Evolutionary conservation across 1,284 basidiomycete species (phyloP), one percentile per base, ranked within the genome.

Genomic region (Ustilago curta): DNA sequence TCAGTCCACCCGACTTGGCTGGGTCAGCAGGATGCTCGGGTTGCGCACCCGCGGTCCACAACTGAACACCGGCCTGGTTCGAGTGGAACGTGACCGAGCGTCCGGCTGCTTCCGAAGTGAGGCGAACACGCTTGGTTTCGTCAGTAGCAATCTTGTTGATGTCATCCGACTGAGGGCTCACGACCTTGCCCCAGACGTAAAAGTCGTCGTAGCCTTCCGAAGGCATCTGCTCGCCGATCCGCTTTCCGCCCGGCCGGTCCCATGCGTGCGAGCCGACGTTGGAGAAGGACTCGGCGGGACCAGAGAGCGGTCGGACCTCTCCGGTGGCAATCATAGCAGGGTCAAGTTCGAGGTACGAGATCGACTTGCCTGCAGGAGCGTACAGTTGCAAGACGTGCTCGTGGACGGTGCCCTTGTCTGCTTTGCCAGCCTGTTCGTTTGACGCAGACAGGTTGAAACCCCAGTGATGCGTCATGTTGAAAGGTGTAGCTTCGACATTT

Each of bases 381-480:
- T 73, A 55, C n/a, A 83, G 54, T 37, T 69, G 58, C 16, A 83
- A 55, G n/a, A 62, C 39, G 53, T 82, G 82, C 2, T 74, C 62
- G 27, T 21, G 55, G 2, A 74, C 71, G 4, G 60, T 59, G n/a
- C 71, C 71, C 27, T 66, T 64, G 16, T 79, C 79, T 2, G 76
- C 63, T 16, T 47, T 63, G 19, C 50, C 44, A 27, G 52, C 61
- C n/a, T 55, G 27, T 23, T 64, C 58, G 56, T 57, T 53, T 4
- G 76, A 76, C 0, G 78, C 65, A 8, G 59, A 61, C 14, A 83
- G 58, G 51, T 83, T 77, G 70, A 83, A 83, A 47, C 78, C 79
- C 82, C 82, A 83, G 62, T 83, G 82, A 39, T 83, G 82, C n/a
- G 81, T 80, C 32, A 83, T 45, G 59, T 83, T 83, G 64, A 83